Base-by-base conservation (phyloP, 768 basidiomycete genomes). In the Wakefieldia striispora region DNA sequence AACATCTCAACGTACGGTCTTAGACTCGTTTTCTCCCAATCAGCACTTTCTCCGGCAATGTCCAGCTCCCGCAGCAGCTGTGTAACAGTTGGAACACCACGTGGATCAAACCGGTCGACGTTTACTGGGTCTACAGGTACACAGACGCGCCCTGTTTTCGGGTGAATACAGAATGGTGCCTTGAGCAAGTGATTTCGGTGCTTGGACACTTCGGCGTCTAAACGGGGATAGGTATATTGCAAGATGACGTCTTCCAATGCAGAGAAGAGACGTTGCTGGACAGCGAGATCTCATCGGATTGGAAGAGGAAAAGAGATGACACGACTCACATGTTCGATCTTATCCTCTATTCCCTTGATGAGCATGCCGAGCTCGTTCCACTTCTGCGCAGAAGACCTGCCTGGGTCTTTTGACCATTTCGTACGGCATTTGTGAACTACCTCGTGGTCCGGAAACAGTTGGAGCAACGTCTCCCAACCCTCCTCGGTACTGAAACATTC, bases 111-210 rank as follows among this genome's bases (percentile, higher is more conserved):
- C 2, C 78, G 73, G 47, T 91, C 83, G 26, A 97, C 80, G 27
- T 70, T 65, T 29, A 70, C 70, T 4, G 93, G 87, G 61, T 95
- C 88, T 16, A 98, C 76, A 1, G 95, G 97, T 3, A 99, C 91
- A 65, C 95, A 99, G 9, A 99, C 83, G 26, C 93, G 82, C 1
- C 95, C 97, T 2, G 97, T 99, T 55, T 91, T 91, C 0, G 97
- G 97, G 68, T 99, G 97, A 0, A 98, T 75, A 64, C 95, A 97
- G 70, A 99, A 99, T 0, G 97, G 97, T 19, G 92, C 88, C 70
- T 99, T 99, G 46, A 99, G 80, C 72, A 99, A 78, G 74, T 99
- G 97, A 72, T 99, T 98, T 43, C 94, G 81, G 63, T 95, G 91
- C 63, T 98, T 95, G 3, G 94, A 95, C 24, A 99, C 97, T 68